Conservation (phyloP, 176 grass and related monocot species). For the Eremochloa ophiuroides region DNA sequence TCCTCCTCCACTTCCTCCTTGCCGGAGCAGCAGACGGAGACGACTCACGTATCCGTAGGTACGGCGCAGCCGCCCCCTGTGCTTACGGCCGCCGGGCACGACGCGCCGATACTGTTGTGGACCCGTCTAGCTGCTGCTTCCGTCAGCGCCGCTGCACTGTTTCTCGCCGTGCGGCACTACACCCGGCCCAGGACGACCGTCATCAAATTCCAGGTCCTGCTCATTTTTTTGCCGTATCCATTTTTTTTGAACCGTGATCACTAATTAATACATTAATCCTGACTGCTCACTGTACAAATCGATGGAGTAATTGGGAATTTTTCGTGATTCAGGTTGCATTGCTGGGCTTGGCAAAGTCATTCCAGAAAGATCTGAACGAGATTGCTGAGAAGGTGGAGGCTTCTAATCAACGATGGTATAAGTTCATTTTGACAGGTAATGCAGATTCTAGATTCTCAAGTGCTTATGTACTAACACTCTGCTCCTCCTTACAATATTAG, state of each 20-base stretch:
- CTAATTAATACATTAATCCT: background rate
- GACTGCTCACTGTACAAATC: background rate
- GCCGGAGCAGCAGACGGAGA: background rate
- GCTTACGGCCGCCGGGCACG: background rate
- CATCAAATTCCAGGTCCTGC: slow-evolving; percentile 32
- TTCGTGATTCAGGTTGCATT: slow-evolving; percentile 14
- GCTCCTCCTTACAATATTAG: background rate
- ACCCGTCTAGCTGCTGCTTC: background rate
- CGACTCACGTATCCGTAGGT: slow-evolving; percentile 18
- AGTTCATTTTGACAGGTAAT: slow-evolving; percentile 41
- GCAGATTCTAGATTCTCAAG: background rate
- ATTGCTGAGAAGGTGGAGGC: slow-evolving; percentile 24
- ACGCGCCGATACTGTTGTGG: background rate
- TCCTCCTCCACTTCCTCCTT: background rate
- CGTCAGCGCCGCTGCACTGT: background rate
- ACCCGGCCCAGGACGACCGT: slow-evolving; percentile 3
- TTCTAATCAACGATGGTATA: slow-evolving; percentile 23
- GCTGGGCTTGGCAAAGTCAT: background rate
- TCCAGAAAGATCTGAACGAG: slow-evolving; percentile 34
- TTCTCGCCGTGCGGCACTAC: background rate
- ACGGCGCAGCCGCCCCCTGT: background rate
- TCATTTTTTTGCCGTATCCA: background rate
- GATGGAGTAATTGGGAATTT: background rate
- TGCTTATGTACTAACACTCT: background rate
- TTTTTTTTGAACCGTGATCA: background rate